Percentiles rank a stretch among this genome's conserved stretches.
These are phyloP conservation scores for Cubamyces lactineus DNA, from an alignment of 768 basidiomycete genomes.

Conservation along the genomic window DNA sequence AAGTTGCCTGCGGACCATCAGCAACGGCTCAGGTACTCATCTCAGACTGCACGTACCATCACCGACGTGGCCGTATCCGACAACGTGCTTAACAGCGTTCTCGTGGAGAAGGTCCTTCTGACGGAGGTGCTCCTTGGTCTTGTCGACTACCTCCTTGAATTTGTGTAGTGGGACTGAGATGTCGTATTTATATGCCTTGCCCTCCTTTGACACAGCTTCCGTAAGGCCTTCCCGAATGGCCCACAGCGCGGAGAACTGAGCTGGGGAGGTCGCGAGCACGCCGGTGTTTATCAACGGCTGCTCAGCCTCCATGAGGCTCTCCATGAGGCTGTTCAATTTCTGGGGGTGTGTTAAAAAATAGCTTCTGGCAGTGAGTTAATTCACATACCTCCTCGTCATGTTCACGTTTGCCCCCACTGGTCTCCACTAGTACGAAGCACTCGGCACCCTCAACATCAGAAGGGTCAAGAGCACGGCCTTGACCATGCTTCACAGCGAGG, in stretches of 20 bases:
- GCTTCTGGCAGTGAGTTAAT: background rate
- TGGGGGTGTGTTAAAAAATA: constrained; percentile 35
- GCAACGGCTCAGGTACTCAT: background rate
- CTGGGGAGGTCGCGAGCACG: constrained; percentile 86
- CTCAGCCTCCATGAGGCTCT: constrained; percentile 73
- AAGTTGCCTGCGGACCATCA: constrained; percentile 68
- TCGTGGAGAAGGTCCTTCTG: constrained; percentile 72
- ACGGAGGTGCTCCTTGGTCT: constrained; percentile 69
- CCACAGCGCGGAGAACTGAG: constrained; percentile 91
- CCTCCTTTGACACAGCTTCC: constrained; percentile 91
- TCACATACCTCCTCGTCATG: constrained; percentile 85
- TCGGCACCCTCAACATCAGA: constrained; percentile 76
- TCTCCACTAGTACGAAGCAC: constrained; percentile 93
- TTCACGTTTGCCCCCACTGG: constrained; percentile 88
- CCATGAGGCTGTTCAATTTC: constrained; percentile 86
- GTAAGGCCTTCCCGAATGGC: constrained; percentile 88
- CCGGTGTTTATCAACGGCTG: constrained; percentile 84
- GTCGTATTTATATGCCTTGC: constrained; percentile 97
- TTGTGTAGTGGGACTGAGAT: constrained; percentile 84
- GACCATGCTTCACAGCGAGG: constrained; percentile 80
- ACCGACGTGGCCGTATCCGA: constrained; percentile 97
- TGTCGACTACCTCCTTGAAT: constrained; percentile 88
- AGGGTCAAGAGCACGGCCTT: constrained; percentile 74
- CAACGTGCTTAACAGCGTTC: constrained; percentile 76
- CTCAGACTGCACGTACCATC: constrained; percentile 68